These are phyloP conservation scores for Kodamaea lidongshanica DNA, from an alignment of 805 yeast species.

Conservation along the genomic window DNA sequence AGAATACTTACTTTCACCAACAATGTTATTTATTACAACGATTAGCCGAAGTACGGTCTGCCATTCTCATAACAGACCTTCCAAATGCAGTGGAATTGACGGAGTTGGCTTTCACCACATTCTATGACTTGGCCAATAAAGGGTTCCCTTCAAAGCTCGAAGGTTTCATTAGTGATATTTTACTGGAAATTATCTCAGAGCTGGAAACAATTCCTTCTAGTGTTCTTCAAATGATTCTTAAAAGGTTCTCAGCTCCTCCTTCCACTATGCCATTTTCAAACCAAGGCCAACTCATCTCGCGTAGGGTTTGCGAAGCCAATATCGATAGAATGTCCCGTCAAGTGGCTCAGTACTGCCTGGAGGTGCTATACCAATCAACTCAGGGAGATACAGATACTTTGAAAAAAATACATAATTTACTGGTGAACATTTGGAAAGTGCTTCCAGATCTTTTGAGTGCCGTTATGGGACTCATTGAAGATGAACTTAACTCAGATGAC, in stretches of 20 bases:
- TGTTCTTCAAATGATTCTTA: constrained; percentile 58
- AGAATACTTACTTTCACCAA: constrained; percentile 56
- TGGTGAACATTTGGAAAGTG: constrained; percentile 66
- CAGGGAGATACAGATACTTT: constrained; percentile 18
- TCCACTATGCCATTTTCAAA: constrained; percentile 28
- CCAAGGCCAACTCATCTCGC: constrained; percentile 60
- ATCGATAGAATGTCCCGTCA: constrained; percentile 69
- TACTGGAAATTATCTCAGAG: constrained; percentile 70
- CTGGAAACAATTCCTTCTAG: constrained; percentile 55
- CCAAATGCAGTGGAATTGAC: constrained; percentile 55
- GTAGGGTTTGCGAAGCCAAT: constrained; percentile 63
- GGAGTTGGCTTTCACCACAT: constrained; percentile 49
- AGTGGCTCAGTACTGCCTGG: constrained; percentile 74
- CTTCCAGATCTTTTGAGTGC: constrained; percentile 71
- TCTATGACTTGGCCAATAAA: constrained; percentile 49
- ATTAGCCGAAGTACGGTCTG: constrained; percentile 68
- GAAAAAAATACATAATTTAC: constrained; percentile 46
- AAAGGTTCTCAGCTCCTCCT: constrained; percentile 44
- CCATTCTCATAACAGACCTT: constrained; percentile 68
- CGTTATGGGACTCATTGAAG: constrained; percentile 72
- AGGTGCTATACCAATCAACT: constrained; percentile 54
- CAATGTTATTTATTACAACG: constrained; percentile 60
- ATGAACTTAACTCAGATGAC: constrained; percentile 70
- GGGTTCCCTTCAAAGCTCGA: constrained; percentile 50
- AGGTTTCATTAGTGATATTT: constrained; percentile 60